Evolutionary conservation across 176 grass and related monocot species (phyloP), one percentile per base, ranked within the genome.

Genomic region (Alloteropsis semialata): DNA sequence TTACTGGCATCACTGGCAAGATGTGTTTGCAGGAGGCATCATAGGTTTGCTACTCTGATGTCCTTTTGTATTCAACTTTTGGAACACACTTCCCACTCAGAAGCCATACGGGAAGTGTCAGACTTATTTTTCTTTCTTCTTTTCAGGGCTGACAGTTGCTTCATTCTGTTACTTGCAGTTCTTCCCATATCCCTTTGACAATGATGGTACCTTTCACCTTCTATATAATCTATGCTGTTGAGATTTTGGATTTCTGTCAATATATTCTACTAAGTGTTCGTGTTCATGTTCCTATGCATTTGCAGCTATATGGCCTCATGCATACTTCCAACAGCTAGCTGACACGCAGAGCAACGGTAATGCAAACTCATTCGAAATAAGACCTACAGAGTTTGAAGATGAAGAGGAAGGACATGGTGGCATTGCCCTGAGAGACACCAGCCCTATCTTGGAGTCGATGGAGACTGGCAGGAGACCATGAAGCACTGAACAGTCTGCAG

Each of bases 1-100:
- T 85, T 90, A 90, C 60, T 90, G 88, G 88, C 88, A 90, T 87
- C 88, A 90, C 22, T 90, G 88, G 88, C 88, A 90, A 79, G 88
- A 87, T 60, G 84, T 90, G 32, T 87, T 90, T 84, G 81, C 89
- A 34, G 89, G 84, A 58, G 89, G 89, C 50, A 82, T 43, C 16
- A 15, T 90, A 82, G 89, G 88, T 90, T 75, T 72, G 58, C 74
- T 38, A 22, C 19, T 68, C 68, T 63, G 45, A 74, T 57, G 24
- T 48, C 29, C 27, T 55, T 64, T 73, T 44, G 22, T 72, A 65
- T 18, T 53, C 19, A 29, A 30, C 49, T 72, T 78, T 72, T 39
- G 58, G 38, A 59, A 25, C 6, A 33, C 17, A 13, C 30, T 37
- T 74, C 28, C 34, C 7, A 22, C 10, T 66, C 24, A 56, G 19